Evolutionary conservation across 148 eudicot species (phyloP).

Genomic region (Fagopyrum tataricum): DNA sequence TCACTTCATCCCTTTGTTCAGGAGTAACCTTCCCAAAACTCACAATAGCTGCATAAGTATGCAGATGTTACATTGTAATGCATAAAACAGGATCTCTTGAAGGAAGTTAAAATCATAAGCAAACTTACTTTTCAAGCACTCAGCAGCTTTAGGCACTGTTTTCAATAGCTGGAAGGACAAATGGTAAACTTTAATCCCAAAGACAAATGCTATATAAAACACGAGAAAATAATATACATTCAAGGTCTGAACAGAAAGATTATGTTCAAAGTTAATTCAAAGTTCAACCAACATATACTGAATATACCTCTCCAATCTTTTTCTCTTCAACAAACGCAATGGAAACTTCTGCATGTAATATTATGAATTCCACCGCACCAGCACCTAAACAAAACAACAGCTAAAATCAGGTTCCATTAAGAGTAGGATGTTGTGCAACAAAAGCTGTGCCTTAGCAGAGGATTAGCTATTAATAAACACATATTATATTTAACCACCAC

Average conservation of each 20-base stretch:
- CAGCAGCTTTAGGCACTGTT: conserved; percentile 52
- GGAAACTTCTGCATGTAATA: conserved; percentile 75
- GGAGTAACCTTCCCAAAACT: conserved; percentile 80
- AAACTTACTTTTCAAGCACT: conserved; percentile 73
- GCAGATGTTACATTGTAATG: not conserved
- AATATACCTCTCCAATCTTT: conserved; percentile 78
- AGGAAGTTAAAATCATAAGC: not conserved
- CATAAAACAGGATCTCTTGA: not conserved
- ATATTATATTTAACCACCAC: not conserved
- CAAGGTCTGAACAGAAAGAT: not conserved
- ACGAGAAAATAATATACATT: not conserved
- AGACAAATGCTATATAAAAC: not conserved
- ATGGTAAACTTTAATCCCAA: not conserved
- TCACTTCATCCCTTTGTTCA: conserved; percentile 59
- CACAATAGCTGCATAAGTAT: conserved; percentile 60
- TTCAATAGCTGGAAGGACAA: conserved; percentile 65
- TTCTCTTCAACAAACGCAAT: conserved; percentile 93
- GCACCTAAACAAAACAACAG: conserved; percentile 47
- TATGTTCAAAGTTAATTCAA: not conserved
- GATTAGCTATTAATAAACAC: not conserved
- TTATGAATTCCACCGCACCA: conserved; percentile 89
- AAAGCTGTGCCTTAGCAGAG: not conserved
- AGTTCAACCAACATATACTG: not conserved
- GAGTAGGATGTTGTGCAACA: not conserved
- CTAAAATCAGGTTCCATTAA: not conserved